Conservation (phyloP, 2,329 filamentous ascomycete species). For the Chaetomium sp. region DNA sequence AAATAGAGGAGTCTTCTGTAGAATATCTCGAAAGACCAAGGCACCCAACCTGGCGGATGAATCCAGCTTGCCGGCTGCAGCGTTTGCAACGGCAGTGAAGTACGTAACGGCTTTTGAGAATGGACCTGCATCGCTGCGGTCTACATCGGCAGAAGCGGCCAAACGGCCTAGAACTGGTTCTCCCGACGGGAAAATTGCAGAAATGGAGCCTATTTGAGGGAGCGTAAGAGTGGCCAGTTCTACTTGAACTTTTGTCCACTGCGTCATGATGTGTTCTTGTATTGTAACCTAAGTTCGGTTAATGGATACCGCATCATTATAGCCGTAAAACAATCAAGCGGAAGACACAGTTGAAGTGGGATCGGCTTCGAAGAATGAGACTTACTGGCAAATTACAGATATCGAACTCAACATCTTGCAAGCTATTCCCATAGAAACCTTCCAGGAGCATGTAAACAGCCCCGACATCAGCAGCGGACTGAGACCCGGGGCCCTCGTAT, state of each 20-base stretch:
- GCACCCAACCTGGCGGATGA: slow-evolving; percentile 7
- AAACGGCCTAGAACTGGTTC: neutral
- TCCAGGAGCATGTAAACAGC: slow-evolving; percentile 26
- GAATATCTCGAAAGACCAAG: slow-evolving; percentile 24
- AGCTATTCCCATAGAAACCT: slow-evolving; percentile 23
- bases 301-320: neutral
- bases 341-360: neutral
- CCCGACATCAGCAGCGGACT: slow-evolving; percentile 16
- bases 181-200: neutral
- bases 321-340: no score
- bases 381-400: slow-evolving; percentile 21
- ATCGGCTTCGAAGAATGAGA: neutral
- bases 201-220: slow-evolving; percentile 26
- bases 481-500: slow-evolving; percentile 17
- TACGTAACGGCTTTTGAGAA: neutral
- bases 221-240: slow-evolving; percentile 20
- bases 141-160: neutral
- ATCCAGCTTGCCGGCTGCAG: neutral
- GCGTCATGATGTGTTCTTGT: slow-evolving; percentile 22
- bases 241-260: slow-evolving; percentile 22
- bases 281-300: slow-evolving; percentile 10
- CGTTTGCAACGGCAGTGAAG: neutral
- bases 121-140: neutral
- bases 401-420: slow-evolving; percentile 19
- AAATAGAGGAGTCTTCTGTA: slow-evolving; percentile 22